Evolutionary conservation across 352 stramenopile genomes (phyloP), one percentile per base, ranked within the genome.

Genomic region (Globisporangium camurandrum): DNA sequence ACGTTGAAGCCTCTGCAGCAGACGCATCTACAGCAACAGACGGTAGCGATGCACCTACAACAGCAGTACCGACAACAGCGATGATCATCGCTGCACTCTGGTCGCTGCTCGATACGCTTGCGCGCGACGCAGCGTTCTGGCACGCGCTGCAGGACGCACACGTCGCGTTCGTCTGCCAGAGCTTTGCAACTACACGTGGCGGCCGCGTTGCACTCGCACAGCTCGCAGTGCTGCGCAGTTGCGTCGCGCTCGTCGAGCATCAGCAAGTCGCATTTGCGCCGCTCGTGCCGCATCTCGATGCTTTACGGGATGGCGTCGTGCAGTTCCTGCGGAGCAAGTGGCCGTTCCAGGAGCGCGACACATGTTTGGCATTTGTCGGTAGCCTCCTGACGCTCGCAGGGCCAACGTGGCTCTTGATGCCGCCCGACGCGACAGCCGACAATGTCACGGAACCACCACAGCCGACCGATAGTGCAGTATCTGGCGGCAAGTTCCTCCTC

Each of bases 291-390:
- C 71, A 78, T 33, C 57, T 89, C 12, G 72, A 62, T 23, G 67
- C 79, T 46, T 63, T 92, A 26, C 75, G 77, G 1, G 66, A 66
- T 0, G 81, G 77, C 1, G 60, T 86, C 0, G 58, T 85, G 17
- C 71, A 64, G 12, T 87, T 89, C 51, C 28, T 92, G 41, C 77
- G 75, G 19, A 49, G 64, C 7, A 89, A 92, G 26, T 89, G 75
- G 77, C 66, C 71, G 2, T 61, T 80, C 38, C 81, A 88, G 28
- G 75, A 89, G 47, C 77, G 74, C 4, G 77, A 92, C 45, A 60
- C 76, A 46, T 87, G 74, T 24, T 58, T 89, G 27, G 57, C 59
- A 17, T 49, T 89, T 20, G 57, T 88, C 11, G 73, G 74, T 19
- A 64, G 69, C 40, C 71, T 92, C 5, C 81, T 87, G 66, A 66